These are phyloP conservation scores for Phialophora tarda DNA, from an alignment of 2,329 filamentous ascomycete genomes.

Conservation along the genomic window DNA sequence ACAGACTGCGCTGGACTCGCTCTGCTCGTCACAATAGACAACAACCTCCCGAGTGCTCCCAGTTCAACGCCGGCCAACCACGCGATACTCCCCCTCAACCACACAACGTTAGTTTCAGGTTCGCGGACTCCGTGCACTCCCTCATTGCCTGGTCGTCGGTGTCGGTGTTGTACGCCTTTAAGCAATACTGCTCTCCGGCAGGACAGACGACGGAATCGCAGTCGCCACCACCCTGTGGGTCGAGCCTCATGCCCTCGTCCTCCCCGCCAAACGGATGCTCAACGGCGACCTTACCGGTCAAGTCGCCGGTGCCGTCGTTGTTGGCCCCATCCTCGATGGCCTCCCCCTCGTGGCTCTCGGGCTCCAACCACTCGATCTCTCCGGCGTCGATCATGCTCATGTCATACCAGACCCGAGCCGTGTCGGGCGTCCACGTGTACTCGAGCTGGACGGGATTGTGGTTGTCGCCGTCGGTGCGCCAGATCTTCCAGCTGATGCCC, in stretches of 20 bases:
- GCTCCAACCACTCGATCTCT: conserved; percentile 17
- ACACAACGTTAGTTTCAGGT: conserved; percentile 27
- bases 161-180: conserved; percentile 25
- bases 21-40: neutral
- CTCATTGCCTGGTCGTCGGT: conserved; percentile 28
- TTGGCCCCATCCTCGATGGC: conserved; percentile 13
- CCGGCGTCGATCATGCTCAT: conserved; percentile 34
- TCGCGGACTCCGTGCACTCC: conserved; percentile 22
- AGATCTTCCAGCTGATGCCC: conserved; percentile 33
- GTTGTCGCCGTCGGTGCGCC: conserved; percentile 24
- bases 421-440: conserved; percentile 15
- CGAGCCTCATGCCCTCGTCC: conserved; percentile 23
- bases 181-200: conserved; percentile 25
- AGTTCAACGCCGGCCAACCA: neutral
- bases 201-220: conserved; percentile 18
- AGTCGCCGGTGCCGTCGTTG: conserved; percentile 20
- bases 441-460: conserved; percentile 27
- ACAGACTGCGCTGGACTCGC: neutral
- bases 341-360: conserved; percentile 9
- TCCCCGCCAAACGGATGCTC: conserved; percentile 19
- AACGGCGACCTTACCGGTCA: conserved; percentile 21
- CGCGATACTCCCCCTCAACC: conserved; percentile 12
- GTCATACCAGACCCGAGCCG: conserved; percentile 26
- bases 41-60: neutral
- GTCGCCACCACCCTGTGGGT: conserved; percentile 19